Evolutionary conservation across 805 yeast species (phyloP), one percentile per base, ranked within the genome.

Genomic region (Wickerhamiella occidentalis): DNA sequence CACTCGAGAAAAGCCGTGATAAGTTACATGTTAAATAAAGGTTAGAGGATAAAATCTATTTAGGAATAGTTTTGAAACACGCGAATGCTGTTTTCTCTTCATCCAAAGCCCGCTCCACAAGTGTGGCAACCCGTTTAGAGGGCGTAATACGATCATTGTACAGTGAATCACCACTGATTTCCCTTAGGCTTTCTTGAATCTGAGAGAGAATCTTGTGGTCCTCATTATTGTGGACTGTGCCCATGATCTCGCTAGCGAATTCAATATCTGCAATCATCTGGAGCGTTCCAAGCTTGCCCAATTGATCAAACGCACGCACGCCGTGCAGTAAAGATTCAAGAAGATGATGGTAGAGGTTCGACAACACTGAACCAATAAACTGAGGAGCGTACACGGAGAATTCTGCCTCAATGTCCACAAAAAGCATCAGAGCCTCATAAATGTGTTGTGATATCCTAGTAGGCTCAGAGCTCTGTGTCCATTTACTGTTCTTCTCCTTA

Each of bases 251-350:
- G 43, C 71, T 68, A 58, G 77, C 68, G 55, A 77, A 76, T 56
- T 75, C 77, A 23, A 77, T 57, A 55, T 78, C 83, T 2, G 78
- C 71, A 0, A 73, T 66, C 1, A 71, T 67, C 58, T 78, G 82
- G 48, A 73, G 61, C 38, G 73, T 60, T 1, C 79, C 79, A 29
- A 68, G 72, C 7, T 68, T 61, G 0, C 76, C 69, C 36, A 76
- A 66, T 12, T 62, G 59, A 28, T 75, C 77, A 6, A 75, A 57
- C 28, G 67, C 72, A 22, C 74, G 69, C 52, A 67, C 65, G 35
- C 51, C 64, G 51, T 65, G 70, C 58, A 65, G 65, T 52, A 68
- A 61, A n/a, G 63, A 56, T 51, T 61, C 62, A 28, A 58, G 67
- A 38, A 65, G 62, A 58, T 66, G 73, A 43, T 64, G 72, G 62